These are phyloP conservation scores for Pestalotiopsis fici DNA, from an alignment of 2,329 filamentous ascomycete genomes.

Conservation along the genomic window DNA sequence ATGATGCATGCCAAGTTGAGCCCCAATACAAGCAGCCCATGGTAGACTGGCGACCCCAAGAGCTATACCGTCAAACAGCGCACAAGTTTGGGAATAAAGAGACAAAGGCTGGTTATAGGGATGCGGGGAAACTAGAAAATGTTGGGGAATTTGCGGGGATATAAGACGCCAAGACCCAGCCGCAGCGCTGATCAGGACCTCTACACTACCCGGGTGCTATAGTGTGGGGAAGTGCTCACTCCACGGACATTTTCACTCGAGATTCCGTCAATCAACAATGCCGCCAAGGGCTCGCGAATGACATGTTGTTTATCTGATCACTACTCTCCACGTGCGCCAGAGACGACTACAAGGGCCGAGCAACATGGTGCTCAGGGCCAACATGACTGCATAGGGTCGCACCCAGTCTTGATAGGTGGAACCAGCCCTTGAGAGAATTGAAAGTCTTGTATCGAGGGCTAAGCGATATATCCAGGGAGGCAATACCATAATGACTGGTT, in stretches of 20 bases:
- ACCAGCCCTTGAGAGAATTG: not conserved
- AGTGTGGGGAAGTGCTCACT: conserved; percentile 1
- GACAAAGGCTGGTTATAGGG: not conserved
- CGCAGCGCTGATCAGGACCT: not conserved
- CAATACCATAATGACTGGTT: not conserved
- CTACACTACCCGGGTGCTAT: not conserved
- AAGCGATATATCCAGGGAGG: not conserved
- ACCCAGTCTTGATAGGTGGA: conserved; percentile 11
- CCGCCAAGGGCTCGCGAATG: not conserved
- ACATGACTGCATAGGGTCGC: not conserved
- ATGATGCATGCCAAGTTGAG: conserved; percentile 1
- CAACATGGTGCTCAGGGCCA: not conserved
- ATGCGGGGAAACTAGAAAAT: conserved; percentile 12
- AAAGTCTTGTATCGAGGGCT: not conserved
- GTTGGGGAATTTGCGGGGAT: conserved; percentile 17
- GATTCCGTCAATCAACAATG: conserved; percentile 23
- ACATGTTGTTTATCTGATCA: not conserved
- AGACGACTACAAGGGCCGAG: not conserved
- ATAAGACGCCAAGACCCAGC: not conserved
- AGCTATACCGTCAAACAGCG: too few relatives aligned
- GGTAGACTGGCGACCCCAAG: too few relatives aligned
- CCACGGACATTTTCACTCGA: conserved; percentile 6
- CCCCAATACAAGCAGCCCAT: not conserved
- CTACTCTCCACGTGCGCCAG: conserved; percentile 5
- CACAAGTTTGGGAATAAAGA: too few relatives aligned